Percentiles rank a stretch among this genome's conserved stretches.
Evolutionary conservation across 108 stramenopile genomes (phyloP).

Genomic region (Cyclotella atomus): DNA sequence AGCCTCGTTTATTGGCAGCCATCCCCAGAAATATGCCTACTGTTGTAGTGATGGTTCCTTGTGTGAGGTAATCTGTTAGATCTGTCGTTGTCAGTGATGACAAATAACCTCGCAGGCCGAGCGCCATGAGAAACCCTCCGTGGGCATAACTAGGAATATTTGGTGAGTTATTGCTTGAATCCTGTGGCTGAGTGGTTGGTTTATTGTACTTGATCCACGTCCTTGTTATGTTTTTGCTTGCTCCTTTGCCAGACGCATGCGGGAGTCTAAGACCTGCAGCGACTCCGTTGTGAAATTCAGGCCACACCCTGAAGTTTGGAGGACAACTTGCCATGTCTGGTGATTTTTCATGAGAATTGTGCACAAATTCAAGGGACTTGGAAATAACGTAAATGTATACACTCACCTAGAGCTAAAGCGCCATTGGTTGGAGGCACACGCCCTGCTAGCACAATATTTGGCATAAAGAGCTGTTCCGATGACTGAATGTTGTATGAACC

Average conservation of each 20-base stretch:
- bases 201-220: constrained; percentile 98
- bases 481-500: constrained; percentile 81
- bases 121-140: constrained; percentile 94
- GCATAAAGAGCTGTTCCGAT: constrained; percentile 89
- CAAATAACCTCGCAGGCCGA: constrained; percentile 94
- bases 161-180: constrained; percentile 44
- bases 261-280: constrained; percentile 93
- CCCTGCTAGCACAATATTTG: constrained; percentile 88
- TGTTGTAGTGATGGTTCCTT: constrained; percentile 94
- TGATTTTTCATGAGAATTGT: neutral
- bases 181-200: constrained; percentile 50
- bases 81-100: constrained; percentile 93
- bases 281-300: constrained; percentile 99
- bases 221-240: constrained; percentile 72
- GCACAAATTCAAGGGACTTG: neutral
- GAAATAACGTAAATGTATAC: neutral
- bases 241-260: constrained; percentile 26
- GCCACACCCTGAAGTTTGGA: constrained; percentile 89
- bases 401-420: constrained; percentile 63
- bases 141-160: constrained; percentile 62
- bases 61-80: constrained; percentile 95
- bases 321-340: constrained; percentile 66
- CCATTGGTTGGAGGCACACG: constrained; percentile 92
- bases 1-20: constrained; percentile 93
- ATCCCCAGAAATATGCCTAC: constrained; percentile 96